A percentile compares a stretch with the other conserved stretches of the same genome.
These are phyloP conservation scores for Arabidopsis lyrata DNA, from an alignment of 441 rosid genomes.

Conservation along the genomic window DNA sequence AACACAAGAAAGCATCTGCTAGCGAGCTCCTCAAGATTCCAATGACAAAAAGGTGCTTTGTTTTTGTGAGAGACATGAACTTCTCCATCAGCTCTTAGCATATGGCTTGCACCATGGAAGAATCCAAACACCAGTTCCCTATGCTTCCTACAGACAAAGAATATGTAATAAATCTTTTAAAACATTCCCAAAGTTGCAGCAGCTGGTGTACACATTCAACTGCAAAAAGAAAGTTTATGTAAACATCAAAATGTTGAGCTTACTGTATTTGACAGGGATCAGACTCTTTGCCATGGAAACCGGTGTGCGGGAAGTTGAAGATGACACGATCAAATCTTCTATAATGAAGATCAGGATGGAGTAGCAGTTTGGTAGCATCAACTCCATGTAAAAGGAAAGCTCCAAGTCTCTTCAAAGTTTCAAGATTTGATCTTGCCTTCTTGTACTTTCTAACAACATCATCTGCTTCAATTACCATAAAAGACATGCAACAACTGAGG, in stretches of 20 bases:
- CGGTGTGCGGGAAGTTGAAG: slow-evolving; percentile 59
- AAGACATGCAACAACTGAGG: background rate
- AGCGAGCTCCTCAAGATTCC: slow-evolving; percentile 67
- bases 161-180: background rate
- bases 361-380: slow-evolving; percentile 60
- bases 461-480: slow-evolving; percentile 38
- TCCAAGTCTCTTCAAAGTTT: slow-evolving; percentile 47
- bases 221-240: background rate
- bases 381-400: slow-evolving; percentile 54
- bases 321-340: slow-evolving; percentile 57
- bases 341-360: slow-evolving; percentile 42
- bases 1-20: slow-evolving; percentile 42
- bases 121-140: slow-evolving; percentile 50
- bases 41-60: slow-evolving; percentile 50
- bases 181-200: background rate
- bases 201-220: slow-evolving; percentile 40
- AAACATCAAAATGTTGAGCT: slow-evolving; percentile 10
- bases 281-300: slow-evolving; percentile 51
- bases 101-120: slow-evolving; percentile 51
- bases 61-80: slow-evolving; percentile 69
- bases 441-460: slow-evolving; percentile 50
- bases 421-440: slow-evolving; percentile 54
- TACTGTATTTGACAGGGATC: slow-evolving; percentile 41
- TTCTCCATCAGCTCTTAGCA: slow-evolving; percentile 59
- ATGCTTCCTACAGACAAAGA: slow-evolving; percentile 52